Evolutionary conservation across 1,139 yeast genomes (phyloP), one percentile per base, ranked within the genome.

Genomic region (Yamadazyma jaroonii): DNA sequence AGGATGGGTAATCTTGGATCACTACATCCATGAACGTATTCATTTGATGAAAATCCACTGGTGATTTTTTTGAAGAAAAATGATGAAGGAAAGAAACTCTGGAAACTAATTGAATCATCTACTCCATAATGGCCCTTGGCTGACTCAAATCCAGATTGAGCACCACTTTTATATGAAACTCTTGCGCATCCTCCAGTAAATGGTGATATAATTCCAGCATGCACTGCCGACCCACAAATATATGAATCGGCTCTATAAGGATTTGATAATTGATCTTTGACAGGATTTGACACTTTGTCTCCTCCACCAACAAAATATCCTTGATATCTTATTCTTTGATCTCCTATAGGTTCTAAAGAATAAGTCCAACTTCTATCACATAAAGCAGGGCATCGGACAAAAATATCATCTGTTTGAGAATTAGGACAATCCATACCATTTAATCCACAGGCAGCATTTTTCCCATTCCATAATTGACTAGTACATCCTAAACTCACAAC

Each of bases 141-240:
- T 0, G 80, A 56, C 0, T 66, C 64, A 48, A 82, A 87, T 1
- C 52, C 49, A 2, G 58, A 39, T 47, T 78, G 81, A 1, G 68
- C 54, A 0, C 92, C 90, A 39, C 67, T 61, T 3, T 64, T 55
- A 56, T 80, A 81, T 6, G 79, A 64, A 5, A 88, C 48, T 34
- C 77, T 64, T 0, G 89, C 90, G 56, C 95, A 84, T 0, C 97
- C 97, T 2, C 98, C 98, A 43, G 64, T 64, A 31, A 71, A 56
- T 15, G 92, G 83, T 1, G 94, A 81, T 1, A 89, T 63, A 0
- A 81, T 53, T 1, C 97, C 97, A 2, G 90, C 82, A 57, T 90
- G 96, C 3, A 85, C 78, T 0, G 95, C 97, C 1, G 97, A 83
- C 0, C 90, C 94, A 59, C 98, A 92, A 0, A 92, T 81, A 53